These are phyloP conservation scores for Microsporum canis DNA, from an alignment of 2,329 filamentous ascomycete genomes.

Conservation along the genomic window DNA sequence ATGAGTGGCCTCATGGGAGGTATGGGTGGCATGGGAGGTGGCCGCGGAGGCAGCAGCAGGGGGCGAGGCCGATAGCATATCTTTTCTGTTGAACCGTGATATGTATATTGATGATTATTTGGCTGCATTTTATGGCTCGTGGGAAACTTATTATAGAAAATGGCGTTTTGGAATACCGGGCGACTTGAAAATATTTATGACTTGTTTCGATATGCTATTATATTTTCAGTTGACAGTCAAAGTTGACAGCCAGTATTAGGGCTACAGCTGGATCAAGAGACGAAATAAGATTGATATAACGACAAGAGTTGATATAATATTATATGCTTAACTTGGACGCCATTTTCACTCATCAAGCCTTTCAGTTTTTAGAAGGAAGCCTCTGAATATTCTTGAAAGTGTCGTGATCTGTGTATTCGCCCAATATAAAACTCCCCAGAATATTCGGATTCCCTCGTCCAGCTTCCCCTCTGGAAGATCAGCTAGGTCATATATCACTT, in stretches of 20 bases:
- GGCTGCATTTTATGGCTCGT: not conserved
- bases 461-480: not conserved
- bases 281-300: not conserved
- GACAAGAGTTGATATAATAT: not conserved
- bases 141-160: slow-evolving; percentile 1
- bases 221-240: not conserved
- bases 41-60: slow-evolving; percentile 24
- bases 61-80: slow-evolving; percentile 11
- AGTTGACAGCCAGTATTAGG: not conserved
- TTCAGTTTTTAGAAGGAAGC: not conserved
- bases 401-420: not conserved
- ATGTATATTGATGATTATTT: not conserved
- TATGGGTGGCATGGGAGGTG: slow-evolving; percentile 38
- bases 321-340: not conserved
- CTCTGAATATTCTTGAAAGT: not conserved
- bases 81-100: not conserved
- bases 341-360: not conserved
- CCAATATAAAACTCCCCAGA: not conserved
- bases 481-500: slow-evolving; percentile 24
- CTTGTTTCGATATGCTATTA: not conserved
- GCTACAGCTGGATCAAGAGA: not conserved
- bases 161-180: slow-evolving; percentile 1
- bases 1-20: slow-evolving; percentile 54
- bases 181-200: not conserved
- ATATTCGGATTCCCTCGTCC: not conserved